Conservation (phyloP, 2,329 filamentous ascomycete species). For the Colletotrichum acutatum region DNA sequence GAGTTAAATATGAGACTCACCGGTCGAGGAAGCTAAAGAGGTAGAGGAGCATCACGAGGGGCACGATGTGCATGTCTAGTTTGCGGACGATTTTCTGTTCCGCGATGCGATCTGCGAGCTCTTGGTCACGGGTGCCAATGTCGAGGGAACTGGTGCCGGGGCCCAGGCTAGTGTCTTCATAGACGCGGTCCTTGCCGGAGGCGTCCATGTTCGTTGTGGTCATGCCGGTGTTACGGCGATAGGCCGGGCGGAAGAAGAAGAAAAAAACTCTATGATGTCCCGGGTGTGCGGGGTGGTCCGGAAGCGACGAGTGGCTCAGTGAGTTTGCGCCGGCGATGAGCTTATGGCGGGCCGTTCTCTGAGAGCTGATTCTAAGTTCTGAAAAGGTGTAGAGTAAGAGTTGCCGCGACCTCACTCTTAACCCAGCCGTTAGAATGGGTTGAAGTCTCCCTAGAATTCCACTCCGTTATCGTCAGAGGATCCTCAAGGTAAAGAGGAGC, state of each 20-base stretch:
- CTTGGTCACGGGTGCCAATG: neutral
- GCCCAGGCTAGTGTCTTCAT: neutral
- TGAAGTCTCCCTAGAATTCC: neutral
- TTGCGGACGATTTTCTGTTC: constrained; percentile 72
- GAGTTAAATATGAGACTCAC: constrained; percentile 50
- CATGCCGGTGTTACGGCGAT: neutral
- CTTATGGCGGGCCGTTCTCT: neutral
- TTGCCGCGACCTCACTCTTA: no score
- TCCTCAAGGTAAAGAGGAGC: neutral
- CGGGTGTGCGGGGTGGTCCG: neutral
- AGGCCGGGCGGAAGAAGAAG: neutral
- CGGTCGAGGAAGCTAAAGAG: constrained; percentile 81
- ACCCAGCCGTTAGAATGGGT: neutral
- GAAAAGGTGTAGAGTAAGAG: no score
- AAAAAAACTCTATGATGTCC: neutral
- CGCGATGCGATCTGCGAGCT: constrained; percentile 23
- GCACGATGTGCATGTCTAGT: constrained; percentile 72
- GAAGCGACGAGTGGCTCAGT: neutral
- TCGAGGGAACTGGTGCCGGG: constrained; percentile 18
- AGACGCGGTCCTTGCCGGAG: constrained; percentile 1
- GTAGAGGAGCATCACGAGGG: constrained; percentile 76
- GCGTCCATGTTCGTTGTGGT: constrained; percentile 7
- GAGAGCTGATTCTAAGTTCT: neutral
- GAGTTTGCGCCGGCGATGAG: neutral
- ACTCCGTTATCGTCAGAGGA: neutral